Base-by-base conservation (phyloP, 495 filamentous ascomycete genomes). In the Cetradonia linearis region DNA sequence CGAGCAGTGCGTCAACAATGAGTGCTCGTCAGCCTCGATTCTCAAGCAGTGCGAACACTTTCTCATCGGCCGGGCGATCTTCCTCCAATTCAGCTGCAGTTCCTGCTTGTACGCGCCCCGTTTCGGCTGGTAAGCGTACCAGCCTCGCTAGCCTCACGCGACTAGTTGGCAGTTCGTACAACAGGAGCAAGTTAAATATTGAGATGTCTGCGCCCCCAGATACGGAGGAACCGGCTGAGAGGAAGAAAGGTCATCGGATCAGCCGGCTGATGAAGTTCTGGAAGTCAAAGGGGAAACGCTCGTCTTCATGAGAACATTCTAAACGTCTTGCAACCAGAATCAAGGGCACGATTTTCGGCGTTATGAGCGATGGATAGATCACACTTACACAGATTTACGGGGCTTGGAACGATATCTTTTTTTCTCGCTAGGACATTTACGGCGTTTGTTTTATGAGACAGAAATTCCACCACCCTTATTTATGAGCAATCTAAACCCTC, bases 71-170 rank as follows among this genome's bases (percentile, higher is more conserved):
- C 20, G 85, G 86, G 56, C 80, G 86, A 38, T 83, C 86, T 9
- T 78, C 82, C 18, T 91, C 87, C 0, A 78, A 89, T 53, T 85
- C 85, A 4, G 82, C 83, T 13, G 74, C 81, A 33, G 77, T 84
- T 14, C 79, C 84, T 56, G 81, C 83, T 28, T 83, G 86, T 27
- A 72, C 62, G 65, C 58, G 76, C 70, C 64, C 75, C 69, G 44
- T 66, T 68, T 54, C 71, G 52, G 67, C 71, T 25, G 69, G 74
- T 48, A 89, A 94, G 67, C 82, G 91, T 48, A 86, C 86, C 6
- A 94, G 89, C 68, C 79, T 96, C 62, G 89, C 84, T 9, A 95
- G 90, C 68, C 74, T 96, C 40, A 91, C 88, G 44, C 85, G 89
- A 56, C 76, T 96, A 18, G 85, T 95, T 46, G 87, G 83, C 66